These are phyloP conservation scores for Caryopteris hybrid DNA, from an alignment of 305 asterid species.

Conservation along the genomic window DNA sequence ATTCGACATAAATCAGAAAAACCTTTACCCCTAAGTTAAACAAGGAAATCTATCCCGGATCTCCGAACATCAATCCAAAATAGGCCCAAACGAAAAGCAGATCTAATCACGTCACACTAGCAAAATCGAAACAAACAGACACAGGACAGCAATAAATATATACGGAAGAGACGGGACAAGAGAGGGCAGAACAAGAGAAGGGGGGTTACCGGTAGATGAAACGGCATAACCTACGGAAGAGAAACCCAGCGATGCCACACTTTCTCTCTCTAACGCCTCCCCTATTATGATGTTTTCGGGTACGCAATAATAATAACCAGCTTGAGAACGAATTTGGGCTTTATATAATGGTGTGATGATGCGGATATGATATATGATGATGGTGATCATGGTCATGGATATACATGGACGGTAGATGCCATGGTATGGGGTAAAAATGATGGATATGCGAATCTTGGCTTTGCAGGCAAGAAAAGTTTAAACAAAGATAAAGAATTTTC, in stretches of 20 bases:
- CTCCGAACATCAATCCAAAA: conserved; percentile 17
- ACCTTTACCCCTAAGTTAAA: conserved; percentile 13
- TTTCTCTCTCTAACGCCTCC: conserved; percentile 37
- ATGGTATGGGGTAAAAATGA: not conserved
- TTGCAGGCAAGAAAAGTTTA: conserved; percentile 21
- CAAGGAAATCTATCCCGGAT: conserved; percentile 19
- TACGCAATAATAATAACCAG: not conserved
- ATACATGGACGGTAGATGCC: not conserved
- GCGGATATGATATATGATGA: conserved; percentile 1
- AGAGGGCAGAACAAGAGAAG: not conserved
- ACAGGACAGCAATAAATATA: not conserved
- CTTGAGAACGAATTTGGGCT: not conserved
- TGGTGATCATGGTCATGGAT: not conserved
- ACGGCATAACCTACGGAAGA: conserved; percentile 53
- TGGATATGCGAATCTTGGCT: conserved; percentile 33
- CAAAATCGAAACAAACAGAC: not conserved
- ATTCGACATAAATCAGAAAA: not conserved
- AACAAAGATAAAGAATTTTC: not conserved
- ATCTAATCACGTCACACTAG: conserved; percentile 19
- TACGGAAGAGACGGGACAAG: not conserved
- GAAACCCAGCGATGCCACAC: conserved; percentile 50
- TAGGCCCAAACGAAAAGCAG: conserved; percentile 11
- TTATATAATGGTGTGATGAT: conserved; percentile 22
- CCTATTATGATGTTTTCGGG: conserved; percentile 16
- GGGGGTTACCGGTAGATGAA: conserved; percentile 38